Evolutionary conservation across 225 moss, liverwort and hornwort genomes (phyloP), one percentile per base, ranked within the genome.

Genomic region (Sphagnum contortum): DNA sequence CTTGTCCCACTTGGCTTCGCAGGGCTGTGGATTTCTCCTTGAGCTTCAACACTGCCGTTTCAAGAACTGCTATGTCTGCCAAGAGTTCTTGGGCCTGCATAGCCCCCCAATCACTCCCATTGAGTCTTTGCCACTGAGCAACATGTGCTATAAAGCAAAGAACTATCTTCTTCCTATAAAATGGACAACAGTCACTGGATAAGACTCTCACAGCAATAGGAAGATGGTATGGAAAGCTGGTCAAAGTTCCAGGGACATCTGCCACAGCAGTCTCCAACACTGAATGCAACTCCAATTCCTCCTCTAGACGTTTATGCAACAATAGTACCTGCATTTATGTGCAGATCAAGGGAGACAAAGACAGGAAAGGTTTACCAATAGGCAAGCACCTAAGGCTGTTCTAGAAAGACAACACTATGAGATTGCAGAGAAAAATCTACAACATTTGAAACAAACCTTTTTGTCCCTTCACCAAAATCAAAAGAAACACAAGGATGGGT

Each of bases 241-340:
- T 79, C 57, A 78, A 73, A 64, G 73, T 66, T 62, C 78, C 84
- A 55, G 77, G 73, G 13, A 70, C 65, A 61, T 57, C 65, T 76
- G 74, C 78, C 57, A 87, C 60, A 1, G 87, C 89, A 50, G 68
- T 80, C 60, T 91, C 83, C 47, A 94, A 74, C 4, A 80, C 83
- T 29, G 78, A 59, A 74, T 76, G 91, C 65, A 94, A 70, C 58
- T 91, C 85, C 69, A 89, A 66, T 63, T 94, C 94, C 61, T 78
- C 82, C 59, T 88, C 81, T 66, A 94, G 66, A 56, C 75, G 88
- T 69, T 91, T 91, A 57, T 87, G 89, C 47, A 94, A 77, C 47
- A 73, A 65, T 70, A 89, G 76, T 49, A 94, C 91, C 94, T 94
- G 84, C 64, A 14, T 47, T 5, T 44, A 5, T 61, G 5, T 14